phyloP scores from a whole-genome alignment of 805 yeast genomes.

The Suhomyces sp. region DNA sequence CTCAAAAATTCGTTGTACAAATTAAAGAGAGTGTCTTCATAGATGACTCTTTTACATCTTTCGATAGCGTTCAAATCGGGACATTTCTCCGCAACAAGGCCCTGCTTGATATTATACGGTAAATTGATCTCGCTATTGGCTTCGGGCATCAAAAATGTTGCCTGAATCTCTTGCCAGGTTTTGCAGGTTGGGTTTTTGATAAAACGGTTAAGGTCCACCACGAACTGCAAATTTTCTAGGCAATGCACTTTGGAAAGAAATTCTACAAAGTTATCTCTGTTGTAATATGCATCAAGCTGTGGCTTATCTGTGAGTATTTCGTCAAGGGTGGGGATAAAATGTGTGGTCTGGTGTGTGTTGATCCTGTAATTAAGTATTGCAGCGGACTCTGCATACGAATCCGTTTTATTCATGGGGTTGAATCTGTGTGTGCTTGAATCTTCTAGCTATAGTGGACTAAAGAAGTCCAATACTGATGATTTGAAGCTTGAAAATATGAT shows the following conservation, averaged over 20 bases:
- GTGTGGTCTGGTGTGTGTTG: conserved; percentile 7
- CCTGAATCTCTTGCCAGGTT: conserved; percentile 28
- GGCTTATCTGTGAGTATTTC: conserved; percentile 13
- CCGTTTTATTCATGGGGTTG: neutral
- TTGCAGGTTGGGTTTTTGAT: conserved; percentile 11
- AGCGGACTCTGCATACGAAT: neutral
- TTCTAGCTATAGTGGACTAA: neutral
- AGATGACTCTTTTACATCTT: conserved; percentile 18
- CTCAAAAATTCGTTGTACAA: conserved; percentile 33
- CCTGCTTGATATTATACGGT: conserved; percentile 22
- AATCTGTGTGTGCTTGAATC: neutral
- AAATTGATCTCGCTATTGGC: conserved; percentile 34
- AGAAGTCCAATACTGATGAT: neutral
- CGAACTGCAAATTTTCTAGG: conserved; percentile 36
- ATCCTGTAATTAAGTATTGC: conserved; percentile 8
- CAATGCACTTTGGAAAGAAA: conserved; percentile 32
- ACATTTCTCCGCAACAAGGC: conserved; percentile 15
- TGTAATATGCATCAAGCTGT: conserved; percentile 8
- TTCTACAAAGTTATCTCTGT: conserved; percentile 19
- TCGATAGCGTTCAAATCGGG: conserved; percentile 16
- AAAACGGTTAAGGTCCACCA: conserved; percentile 22
- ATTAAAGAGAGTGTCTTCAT: conserved; percentile 27
- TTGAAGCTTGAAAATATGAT: neutral
- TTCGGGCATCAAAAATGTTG: conserved; percentile 25
- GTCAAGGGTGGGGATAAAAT: conserved; percentile 18